These are phyloP conservation scores for Pseudogymnoascus sp. DNA, from an alignment of 2,329 filamentous ascomycete species.

Conservation along the genomic window DNA sequence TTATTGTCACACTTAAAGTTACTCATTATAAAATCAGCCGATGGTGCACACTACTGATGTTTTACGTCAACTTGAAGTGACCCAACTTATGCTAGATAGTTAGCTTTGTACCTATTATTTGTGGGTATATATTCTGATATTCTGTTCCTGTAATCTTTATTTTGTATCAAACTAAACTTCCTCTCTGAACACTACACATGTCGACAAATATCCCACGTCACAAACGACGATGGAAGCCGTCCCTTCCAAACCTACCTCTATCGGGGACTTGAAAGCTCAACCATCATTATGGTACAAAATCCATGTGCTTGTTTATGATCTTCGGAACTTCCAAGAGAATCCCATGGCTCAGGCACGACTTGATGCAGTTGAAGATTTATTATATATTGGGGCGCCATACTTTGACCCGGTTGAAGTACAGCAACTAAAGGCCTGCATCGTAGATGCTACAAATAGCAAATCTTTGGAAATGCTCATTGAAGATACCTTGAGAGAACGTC, in stretches of 20 bases:
- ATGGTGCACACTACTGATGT: no score
- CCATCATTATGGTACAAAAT: slow-evolving; percentile 17
- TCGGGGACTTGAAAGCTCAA: neutral
- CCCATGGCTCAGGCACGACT: slow-evolving; percentile 14
- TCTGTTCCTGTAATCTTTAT: no score
- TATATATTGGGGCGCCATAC: slow-evolving; percentile 17
- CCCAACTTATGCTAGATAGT: no score
- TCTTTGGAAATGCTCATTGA: slow-evolving; percentile 21
- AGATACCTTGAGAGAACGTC: slow-evolving; percentile 21
- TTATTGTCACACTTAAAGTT: no score
- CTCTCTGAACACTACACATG: no score
- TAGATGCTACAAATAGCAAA: slow-evolving; percentile 13
- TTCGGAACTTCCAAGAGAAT: slow-evolving; percentile 16
- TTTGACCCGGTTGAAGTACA: slow-evolving; percentile 13
- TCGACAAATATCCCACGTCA: no score
- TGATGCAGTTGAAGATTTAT: slow-evolving; percentile 15
- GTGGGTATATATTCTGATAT: no score
- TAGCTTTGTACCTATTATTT: no score
- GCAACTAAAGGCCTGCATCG: slow-evolving; percentile 12
- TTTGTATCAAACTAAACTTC: no score
- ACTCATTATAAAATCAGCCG: no score
- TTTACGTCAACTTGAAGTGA: no score
- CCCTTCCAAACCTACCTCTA: neutral
- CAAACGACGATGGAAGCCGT: neutral
- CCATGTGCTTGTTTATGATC: slow-evolving; percentile 18